Percentiles rank a stretch among this genome's conserved stretches.
Evolutionary conservation across 2,329 filamentous ascomycete species (phyloP).

Genomic region (Aspergillus luchuensis): DNA sequence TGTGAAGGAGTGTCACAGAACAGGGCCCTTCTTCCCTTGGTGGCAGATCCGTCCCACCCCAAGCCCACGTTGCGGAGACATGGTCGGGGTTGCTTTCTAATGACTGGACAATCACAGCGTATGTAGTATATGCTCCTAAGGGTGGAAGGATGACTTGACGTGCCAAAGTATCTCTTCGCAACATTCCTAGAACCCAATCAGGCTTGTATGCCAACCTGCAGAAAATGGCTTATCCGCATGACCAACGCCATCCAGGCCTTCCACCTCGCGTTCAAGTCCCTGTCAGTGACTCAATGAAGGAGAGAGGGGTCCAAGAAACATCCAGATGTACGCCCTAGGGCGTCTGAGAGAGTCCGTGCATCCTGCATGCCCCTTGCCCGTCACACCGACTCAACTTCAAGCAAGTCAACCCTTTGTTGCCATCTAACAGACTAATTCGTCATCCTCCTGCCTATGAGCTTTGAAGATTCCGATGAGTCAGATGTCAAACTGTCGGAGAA

Average conservation of each 20-base stretch:
- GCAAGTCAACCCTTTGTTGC: conserved; percentile 1
- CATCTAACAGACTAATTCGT: not conserved
- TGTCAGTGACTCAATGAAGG: conserved; percentile 4
- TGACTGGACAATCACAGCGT: too few species aligned
- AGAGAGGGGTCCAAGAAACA: not conserved
- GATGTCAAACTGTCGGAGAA: not conserved
- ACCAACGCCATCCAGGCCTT: not conserved
- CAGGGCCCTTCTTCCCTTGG: not conserved
- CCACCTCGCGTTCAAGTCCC: not conserved
- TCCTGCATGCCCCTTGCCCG: conserved; percentile 9
- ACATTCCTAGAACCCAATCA: not conserved
- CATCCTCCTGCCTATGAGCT: not conserved
- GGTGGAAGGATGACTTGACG: not conserved
- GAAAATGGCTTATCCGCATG: not conserved
- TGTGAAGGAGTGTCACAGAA: not conserved
- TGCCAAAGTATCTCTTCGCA: not conserved
- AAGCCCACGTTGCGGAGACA: not conserved
- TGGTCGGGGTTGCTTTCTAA: not conserved
- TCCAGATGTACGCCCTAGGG: not conserved
- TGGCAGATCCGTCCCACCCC: not conserved
- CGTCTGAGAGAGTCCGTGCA: conserved; percentile 5
- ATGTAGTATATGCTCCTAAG: not conserved
- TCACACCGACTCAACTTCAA: conserved; percentile 10
- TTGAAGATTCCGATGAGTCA: not conserved
- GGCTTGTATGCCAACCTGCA: not conserved